Evolutionary conservation across 1,284 basidiomycete genomes (phyloP).

Genomic region (Ceratobasidium sp.): DNA sequence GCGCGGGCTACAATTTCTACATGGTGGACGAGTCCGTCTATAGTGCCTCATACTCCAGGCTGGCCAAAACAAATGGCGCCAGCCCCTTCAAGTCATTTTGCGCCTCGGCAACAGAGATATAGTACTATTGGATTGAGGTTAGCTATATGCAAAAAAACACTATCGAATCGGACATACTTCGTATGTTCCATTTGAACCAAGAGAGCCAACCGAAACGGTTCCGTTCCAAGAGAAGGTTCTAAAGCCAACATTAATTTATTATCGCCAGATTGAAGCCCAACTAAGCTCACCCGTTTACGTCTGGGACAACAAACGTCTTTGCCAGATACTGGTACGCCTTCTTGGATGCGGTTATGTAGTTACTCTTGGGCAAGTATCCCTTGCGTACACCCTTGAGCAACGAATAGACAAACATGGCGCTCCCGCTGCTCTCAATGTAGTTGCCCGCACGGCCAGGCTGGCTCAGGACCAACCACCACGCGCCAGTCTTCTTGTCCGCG

Average conservation of each 20-base stretch:
- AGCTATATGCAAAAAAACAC: neutral
- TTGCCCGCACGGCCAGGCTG: constrained; percentile 58
- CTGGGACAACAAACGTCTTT: constrained; percentile 54
- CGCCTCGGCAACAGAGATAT: constrained; percentile 47
- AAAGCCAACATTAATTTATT: constrained; percentile 16
- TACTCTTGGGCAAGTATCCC: constrained; percentile 51
- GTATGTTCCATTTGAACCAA: constrained; percentile 37
- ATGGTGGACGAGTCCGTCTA: neutral
- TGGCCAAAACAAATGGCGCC: constrained; percentile 58
- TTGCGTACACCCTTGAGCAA: constrained; percentile 56
- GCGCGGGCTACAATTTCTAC: neutral
- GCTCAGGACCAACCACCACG: constrained; percentile 61
- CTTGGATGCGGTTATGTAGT: constrained; percentile 51
- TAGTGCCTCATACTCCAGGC: constrained; percentile 54
- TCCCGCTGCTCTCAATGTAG: constrained; percentile 60
- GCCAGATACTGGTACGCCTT: constrained; percentile 57
- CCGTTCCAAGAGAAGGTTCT: constrained; percentile 55
- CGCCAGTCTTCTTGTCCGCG: constrained; percentile 54
- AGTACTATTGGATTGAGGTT: constrained; percentile 19
- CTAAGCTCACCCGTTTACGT: constrained; percentile 49
- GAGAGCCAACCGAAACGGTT: constrained; percentile 29
- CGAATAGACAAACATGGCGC: constrained; percentile 59
- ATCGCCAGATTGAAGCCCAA: neutral
- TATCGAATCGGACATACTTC: neutral
- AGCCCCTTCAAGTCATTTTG: constrained; percentile 59